phyloP scores from a whole-genome alignment of 352 stramenopile genomes.

The Phytophthora citrophthora region DNA sequence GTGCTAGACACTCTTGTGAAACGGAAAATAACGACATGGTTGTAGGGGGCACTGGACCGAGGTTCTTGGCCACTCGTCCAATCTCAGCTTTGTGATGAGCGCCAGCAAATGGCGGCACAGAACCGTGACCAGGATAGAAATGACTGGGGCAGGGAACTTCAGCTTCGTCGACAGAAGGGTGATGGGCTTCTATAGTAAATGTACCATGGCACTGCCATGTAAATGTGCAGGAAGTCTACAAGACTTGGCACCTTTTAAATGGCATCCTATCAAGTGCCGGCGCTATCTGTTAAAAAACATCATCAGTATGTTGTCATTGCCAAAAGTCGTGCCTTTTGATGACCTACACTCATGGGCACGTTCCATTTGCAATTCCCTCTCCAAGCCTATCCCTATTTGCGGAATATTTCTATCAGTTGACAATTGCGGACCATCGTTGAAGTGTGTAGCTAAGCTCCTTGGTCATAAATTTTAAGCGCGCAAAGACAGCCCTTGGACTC shows the following conservation, averaged over 20 bases:
- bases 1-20: too few relatives aligned
- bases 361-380: not conserved
- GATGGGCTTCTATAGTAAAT: not conserved
- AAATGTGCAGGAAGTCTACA: too few relatives aligned
- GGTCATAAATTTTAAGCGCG: too few relatives aligned
- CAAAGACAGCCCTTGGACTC: too few relatives aligned
- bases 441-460: slow-evolving; percentile 1
- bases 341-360: slow-evolving; percentile 2
- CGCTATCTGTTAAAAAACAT: not conserved
- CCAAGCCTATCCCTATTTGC: not conserved
- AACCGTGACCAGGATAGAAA: slow-evolving; percentile 6
- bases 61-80: slow-evolving; percentile 10
- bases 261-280: too few relatives aligned
- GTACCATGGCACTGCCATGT: too few relatives aligned
- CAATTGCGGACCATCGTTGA: not conserved
- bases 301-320: not conserved
- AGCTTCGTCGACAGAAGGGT: not conserved
- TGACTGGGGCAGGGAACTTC: slow-evolving; percentile 37
- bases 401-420: not conserved
- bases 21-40: too few relatives aligned
- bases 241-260: too few relatives aligned
- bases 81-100: slow-evolving; percentile 25
- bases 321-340: slow-evolving; percentile 1
- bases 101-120: not conserved
- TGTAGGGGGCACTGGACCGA: not conserved